These are phyloP conservation scores for Coemansia sp. DNA, from an alignment of 192 early-diverging fungal species.

Conservation along the genomic window DNA sequence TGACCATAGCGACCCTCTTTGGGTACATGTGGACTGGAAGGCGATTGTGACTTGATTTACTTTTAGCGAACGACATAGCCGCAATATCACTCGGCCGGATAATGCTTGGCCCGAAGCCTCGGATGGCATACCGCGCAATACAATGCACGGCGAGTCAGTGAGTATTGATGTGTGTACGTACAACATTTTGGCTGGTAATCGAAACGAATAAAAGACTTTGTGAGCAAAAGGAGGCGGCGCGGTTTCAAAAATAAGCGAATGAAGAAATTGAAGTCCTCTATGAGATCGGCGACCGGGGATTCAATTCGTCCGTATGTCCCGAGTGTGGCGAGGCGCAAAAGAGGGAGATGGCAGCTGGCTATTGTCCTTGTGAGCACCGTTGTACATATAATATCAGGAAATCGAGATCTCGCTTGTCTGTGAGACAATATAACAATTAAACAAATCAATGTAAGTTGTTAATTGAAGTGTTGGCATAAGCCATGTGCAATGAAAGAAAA, in stretches of 20 bases:
- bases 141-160: slow-evolving; percentile 17
- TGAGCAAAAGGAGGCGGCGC: neutral
- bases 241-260: neutral
- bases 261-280: neutral
- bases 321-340: neutral
- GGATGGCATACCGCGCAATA: slow-evolving; percentile 31
- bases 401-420: neutral
- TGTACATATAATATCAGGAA: neutral
- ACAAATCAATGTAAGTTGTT: neutral
- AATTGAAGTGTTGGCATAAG: neutral
- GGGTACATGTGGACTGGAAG: slow-evolving; percentile 17
- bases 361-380: neutral
- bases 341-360: neutral
- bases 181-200: slow-evolving; percentile 21
- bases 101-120: slow-evolving; percentile 37
- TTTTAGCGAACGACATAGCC: slow-evolving; percentile 33
- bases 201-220: neutral
- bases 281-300: neutral
- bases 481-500: neutral
- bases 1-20: slow-evolving; percentile 4
- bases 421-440: neutral
- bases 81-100: slow-evolving; percentile 36
- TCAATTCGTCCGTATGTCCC: neutral
- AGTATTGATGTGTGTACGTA: slow-evolving; percentile 39
- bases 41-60: slow-evolving; percentile 21